Base-by-base conservation (phyloP, 2,329 filamentous ascomycete species). In the Neofusicoccum cordaticola region DNA sequence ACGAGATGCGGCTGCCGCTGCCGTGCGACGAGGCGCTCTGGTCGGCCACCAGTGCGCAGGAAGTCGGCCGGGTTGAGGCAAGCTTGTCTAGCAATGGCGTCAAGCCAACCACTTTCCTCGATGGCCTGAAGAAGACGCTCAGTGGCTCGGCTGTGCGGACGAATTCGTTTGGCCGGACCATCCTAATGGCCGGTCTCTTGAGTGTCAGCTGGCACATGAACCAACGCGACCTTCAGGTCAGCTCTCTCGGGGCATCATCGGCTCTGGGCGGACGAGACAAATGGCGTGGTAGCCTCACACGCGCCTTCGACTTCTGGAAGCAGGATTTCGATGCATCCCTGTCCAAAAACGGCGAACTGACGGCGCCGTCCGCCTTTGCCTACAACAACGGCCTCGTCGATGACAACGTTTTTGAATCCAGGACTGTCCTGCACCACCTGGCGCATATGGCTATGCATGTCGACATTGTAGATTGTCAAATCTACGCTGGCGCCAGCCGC, bases 141-240 rank as follows among this genome's bases (percentile, higher is more conserved):
- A 94, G 92, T 69, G 88, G 88, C n/a, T 87, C 94, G 67, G 88
- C 87, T 64, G 93, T 98, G 4, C 87, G 89, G 61, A 98, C 95
- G 2, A 97, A 97, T 75, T 90, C 92, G 0, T 99, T 98, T 73
- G 95, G 94, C 1, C 88, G 95, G 44, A 95, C 91, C 2, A 92
- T 97, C 50, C 83, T 99, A 60, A 98, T 98, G 93, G 90, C 94
- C 1, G 95, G 95, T 0, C 80, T 99, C 34, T 82, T 98, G 27
- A 97, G 92, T 69, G 92, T 98, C 35, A 95, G 91, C 73, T 98
- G 93, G 92, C 94, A 98, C 76, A 94, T 98, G 90, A 95, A 96
- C 74, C 93, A 98, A 75, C 87, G 94, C 72, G 95, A 98, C 75
- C 85, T 97, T 13, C 94, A 97, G 79, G 90, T 97, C 65, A 94